Conservation (phyloP, 768 basidiomycete species). For the Tephrocybe sp. region DNA sequence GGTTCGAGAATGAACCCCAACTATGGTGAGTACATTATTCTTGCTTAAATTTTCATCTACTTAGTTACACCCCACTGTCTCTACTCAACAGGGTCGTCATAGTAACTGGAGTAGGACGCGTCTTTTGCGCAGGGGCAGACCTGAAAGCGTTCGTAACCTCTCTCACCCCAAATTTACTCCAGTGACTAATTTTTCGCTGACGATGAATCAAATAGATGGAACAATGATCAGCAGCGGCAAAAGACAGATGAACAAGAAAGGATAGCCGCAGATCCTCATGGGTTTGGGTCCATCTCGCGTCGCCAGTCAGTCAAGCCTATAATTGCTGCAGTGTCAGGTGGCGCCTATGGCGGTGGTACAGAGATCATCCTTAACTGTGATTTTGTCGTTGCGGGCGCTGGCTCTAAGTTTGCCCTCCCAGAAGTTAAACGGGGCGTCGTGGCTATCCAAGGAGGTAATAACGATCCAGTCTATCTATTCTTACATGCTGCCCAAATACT, state of each 20-base stretch:
- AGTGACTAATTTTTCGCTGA: neutral
- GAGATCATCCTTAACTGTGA: constrained; percentile 78
- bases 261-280: constrained; percentile 40
- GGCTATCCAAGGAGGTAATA: constrained; percentile 67
- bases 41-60: neutral
- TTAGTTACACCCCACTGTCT: constrained; percentile 4
- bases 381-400: constrained; percentile 63
- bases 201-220: constrained; percentile 47
- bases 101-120: constrained; percentile 68
- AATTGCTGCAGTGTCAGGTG: constrained; percentile 80
- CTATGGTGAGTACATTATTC: constrained; percentile 57
- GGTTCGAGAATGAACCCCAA: constrained; percentile 71
- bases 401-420: constrained; percentile 69
- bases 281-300: constrained; percentile 74
- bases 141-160: constrained; percentile 56
- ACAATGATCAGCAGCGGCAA: constrained; percentile 44
- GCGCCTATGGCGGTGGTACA: constrained; percentile 64
- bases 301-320: constrained; percentile 68
- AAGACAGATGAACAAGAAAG: constrained; percentile 40
- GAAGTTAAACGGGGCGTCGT: constrained; percentile 79
- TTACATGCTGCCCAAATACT: neutral
- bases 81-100: constrained; percentile 58
- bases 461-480: neutral
- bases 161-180: neutral
- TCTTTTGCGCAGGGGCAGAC: constrained; percentile 82